Evolutionary conservation across 2,329 filamentous ascomycete genomes (phyloP), one percentile per base, ranked within the genome.

Genomic region (Nannizziopsis barbatae): DNA sequence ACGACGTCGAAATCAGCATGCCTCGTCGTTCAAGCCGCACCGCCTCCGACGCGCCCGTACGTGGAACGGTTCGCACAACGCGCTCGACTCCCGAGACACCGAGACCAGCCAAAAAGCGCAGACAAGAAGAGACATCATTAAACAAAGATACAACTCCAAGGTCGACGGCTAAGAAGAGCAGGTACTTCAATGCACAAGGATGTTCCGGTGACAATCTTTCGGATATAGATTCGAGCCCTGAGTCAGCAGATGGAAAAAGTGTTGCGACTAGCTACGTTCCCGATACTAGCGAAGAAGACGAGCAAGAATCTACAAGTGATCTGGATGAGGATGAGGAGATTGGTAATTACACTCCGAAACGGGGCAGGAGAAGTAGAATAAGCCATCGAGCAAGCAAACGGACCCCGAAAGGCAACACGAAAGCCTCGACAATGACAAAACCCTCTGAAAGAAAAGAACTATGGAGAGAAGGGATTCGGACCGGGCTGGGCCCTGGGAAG

Each of bases 401-500:
- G 50, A 52, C 36, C 15, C 6, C 30, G 35, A 38, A 38, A 35
- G 49, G 51, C 49, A 46, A 40, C 42, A 53, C 41, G 42, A 51
- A 42, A 42, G 47, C 47, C 31, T 30, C 42, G 51, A 57, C 56
- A 40, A 52, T 55, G 48, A 48, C 43, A 20, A 42, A 53, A 27
- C 18, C 17, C 3, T n/a, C 56, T 37, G 65, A 69, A 46, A 67
- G 68, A 40, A 70, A 71, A 53, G 73, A 77, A 45, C 60, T 79
- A 31, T 80, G 76, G 76, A 71, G 72, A 58, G 65, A 72, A 51
- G 76, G 76, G 8, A 74, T 75, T 32, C 76, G 70, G 51, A 69
- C 70, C 12, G 73, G 73, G 5, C 62, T 80, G 22, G 75, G 71
- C 3, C 77, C 76, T 33, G 79, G 79, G 8, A 79, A 74, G 51